Conservation (phyloP, 352 stramenopile species). For the Pythium biforme region DNA sequence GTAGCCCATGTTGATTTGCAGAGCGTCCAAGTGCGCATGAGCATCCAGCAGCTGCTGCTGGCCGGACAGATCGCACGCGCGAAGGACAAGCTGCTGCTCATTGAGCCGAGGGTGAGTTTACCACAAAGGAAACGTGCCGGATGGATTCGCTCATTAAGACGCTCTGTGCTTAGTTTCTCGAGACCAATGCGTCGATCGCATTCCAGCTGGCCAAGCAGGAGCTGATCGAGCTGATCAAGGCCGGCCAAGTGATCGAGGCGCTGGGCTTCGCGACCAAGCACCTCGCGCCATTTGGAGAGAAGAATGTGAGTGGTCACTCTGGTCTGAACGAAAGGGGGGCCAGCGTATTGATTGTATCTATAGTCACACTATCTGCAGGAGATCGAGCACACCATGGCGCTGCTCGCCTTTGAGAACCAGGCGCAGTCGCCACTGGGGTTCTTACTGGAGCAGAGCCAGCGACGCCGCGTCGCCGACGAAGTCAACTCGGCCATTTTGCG, state of each 20-base stretch:
- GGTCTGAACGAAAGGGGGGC: background rate
- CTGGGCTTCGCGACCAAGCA: slow-evolving; percentile 71
- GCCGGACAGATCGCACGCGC: slow-evolving; percentile 62
- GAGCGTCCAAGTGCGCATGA: slow-evolving; percentile 72
- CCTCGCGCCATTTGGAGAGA: slow-evolving; percentile 71
- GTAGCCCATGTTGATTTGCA: slow-evolving; percentile 71
- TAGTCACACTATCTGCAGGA: slow-evolving; percentile 71
- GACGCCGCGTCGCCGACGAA: slow-evolving; percentile 64
- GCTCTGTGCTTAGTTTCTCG: slow-evolving; percentile 48
- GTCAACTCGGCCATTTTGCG: slow-evolving; percentile 75
- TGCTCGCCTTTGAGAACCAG: slow-evolving; percentile 76
- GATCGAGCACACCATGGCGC: slow-evolving; percentile 75
- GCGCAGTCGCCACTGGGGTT: slow-evolving; percentile 51
- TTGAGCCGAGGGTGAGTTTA: slow-evolving; percentile 43
- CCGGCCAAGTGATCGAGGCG: slow-evolving; percentile 56
- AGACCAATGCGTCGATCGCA: slow-evolving; percentile 57
- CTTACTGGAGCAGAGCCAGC: slow-evolving; percentile 59
- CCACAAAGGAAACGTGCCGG: too few relatives aligned
- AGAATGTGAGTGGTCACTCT: slow-evolving; percentile 45
- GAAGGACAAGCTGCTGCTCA: slow-evolving; percentile 46
- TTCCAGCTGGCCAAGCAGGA: slow-evolving; percentile 82
- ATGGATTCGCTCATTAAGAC: too few relatives aligned
- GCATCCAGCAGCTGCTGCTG: slow-evolving; percentile 61
- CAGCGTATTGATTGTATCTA: background rate
- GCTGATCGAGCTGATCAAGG: slow-evolving; percentile 79